Evolutionary conservation across 2,329 filamentous ascomycete genomes (phyloP).

Genomic region (Phoma sp.): DNA sequence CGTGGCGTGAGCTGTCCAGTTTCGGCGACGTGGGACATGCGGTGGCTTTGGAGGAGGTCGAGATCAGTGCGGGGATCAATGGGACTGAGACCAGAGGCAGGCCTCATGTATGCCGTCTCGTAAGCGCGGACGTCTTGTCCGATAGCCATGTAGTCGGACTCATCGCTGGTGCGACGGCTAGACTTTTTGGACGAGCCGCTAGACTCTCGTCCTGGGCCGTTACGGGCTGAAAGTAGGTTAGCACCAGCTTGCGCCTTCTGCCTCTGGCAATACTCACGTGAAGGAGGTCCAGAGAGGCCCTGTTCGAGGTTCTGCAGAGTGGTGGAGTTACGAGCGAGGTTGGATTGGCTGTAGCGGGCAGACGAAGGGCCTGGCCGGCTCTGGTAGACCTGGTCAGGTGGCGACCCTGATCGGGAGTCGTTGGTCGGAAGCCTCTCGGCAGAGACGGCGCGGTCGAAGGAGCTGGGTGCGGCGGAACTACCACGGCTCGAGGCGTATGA

Average conservation of each 20-base stretch:
- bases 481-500: constrained; percentile 44
- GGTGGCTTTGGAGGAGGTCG: constrained; percentile 55
- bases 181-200: constrained; percentile 37
- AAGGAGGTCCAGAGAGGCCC: constrained; percentile 30
- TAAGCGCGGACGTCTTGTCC: constrained; percentile 39
- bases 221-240: constrained; percentile 31
- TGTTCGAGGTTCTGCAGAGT: constrained; percentile 45
- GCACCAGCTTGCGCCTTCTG: not conserved
- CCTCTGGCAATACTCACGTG: constrained; percentile 29
- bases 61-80: constrained; percentile 47
- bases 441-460: constrained; percentile 49
- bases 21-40: constrained; percentile 59
- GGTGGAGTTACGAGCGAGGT: constrained; percentile 41
- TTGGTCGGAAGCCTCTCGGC: constrained; percentile 44
- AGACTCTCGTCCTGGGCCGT: constrained; percentile 24
- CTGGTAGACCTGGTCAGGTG: constrained; percentile 23
- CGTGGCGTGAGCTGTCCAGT: constrained; percentile 57
- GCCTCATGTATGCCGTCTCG: constrained; percentile 45
- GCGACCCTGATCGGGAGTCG: constrained; percentile 40
- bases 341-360: constrained; percentile 47
- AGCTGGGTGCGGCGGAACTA: constrained; percentile 46
- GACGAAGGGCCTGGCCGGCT: constrained; percentile 42
- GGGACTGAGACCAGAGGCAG: constrained; percentile 27
- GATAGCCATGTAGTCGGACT: constrained; percentile 45
- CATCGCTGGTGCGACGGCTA: constrained; percentile 44